phyloP scores from a whole-genome alignment of 2,329 filamentous ascomycete genomes.

The Biscogniauxia marginata region DNA sequence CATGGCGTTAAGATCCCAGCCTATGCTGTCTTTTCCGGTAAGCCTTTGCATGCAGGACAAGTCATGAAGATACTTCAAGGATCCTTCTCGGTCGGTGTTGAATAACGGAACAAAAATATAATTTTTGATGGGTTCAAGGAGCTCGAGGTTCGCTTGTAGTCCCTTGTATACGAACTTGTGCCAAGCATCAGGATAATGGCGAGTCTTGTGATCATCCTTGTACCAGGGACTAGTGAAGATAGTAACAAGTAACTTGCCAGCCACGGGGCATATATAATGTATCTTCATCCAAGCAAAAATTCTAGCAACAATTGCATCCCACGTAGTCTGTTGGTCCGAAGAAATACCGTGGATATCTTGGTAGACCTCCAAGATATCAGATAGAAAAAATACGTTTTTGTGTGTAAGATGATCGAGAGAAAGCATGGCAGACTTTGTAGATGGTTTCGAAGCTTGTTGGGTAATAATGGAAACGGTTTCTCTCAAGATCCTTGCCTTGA shows the following conservation, averaged over 20 bases:
- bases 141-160: slow-evolving; percentile 46
- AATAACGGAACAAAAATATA: slow-evolving; percentile 64
- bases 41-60: slow-evolving; percentile 53
- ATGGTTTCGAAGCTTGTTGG: slow-evolving; percentile 58
- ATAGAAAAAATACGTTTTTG: slow-evolving; percentile 55
- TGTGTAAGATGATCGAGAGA: slow-evolving; percentile 63
- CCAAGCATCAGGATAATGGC: slow-evolving; percentile 47
- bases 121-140: slow-evolving; percentile 62
- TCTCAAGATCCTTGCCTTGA: slow-evolving; percentile 47
- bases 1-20: slow-evolving; percentile 53
- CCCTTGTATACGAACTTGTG: slow-evolving; percentile 55
- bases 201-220: slow-evolving; percentile 25
- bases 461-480: slow-evolving; percentile 59
- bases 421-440: slow-evolving; percentile 69
- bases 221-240: slow-evolving; percentile 50
- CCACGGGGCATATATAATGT: slow-evolving; percentile 57
- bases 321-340: slow-evolving; percentile 35
- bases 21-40: slow-evolving; percentile 42
- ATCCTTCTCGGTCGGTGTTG: slow-evolving; percentile 53
- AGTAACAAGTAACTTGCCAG: slow-evolving; percentile 60
- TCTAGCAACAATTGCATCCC: slow-evolving; percentile 50
- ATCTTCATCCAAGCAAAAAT: slow-evolving; percentile 56
- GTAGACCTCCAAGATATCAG: slow-evolving; percentile 46
- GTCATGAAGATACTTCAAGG: slow-evolving; percentile 56
- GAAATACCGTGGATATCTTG: slow-evolving; percentile 28